A percentile compares a stretch with the other conserved stretches of the same genome.
phyloP scores from a whole-genome alignment of 768 basidiomycete species.

The Xerocomellus amylosporus region DNA sequence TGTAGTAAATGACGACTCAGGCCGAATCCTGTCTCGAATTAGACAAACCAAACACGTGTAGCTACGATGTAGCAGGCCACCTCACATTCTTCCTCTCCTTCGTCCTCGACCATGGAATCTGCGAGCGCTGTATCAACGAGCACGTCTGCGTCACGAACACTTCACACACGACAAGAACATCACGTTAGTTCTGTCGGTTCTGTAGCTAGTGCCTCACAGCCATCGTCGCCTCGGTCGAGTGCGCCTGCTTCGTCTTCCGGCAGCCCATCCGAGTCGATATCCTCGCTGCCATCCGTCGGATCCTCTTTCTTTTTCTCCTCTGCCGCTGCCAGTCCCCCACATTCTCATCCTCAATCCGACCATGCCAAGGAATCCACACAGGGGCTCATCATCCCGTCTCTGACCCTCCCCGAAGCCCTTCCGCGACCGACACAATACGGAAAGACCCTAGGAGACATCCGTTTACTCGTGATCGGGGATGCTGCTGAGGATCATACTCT shows the following conservation, averaged over 20 bases:
- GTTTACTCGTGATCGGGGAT: slow-evolving; percentile 54
- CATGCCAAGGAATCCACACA: slow-evolving; percentile 40
- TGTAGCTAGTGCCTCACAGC: slow-evolving; percentile 33
- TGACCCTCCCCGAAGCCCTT: slow-evolving; percentile 60
- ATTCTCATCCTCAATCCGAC: slow-evolving; percentile 44
- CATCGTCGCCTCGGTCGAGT: slow-evolving; percentile 49
- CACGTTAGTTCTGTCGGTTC: background rate
- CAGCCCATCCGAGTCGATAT: slow-evolving; percentile 62
- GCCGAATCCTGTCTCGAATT: background rate
- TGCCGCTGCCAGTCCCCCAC: slow-evolving; percentile 63
- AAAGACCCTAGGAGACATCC: slow-evolving; percentile 61
- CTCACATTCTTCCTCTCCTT: background rate
- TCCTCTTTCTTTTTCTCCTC: slow-evolving; percentile 81
- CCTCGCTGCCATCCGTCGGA: slow-evolving; percentile 68
- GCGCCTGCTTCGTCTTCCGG: slow-evolving; percentile 56
- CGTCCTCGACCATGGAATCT: slow-evolving; percentile 26
- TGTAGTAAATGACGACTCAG: background rate
- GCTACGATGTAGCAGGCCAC: slow-evolving; percentile 1
- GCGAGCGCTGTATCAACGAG: slow-evolving; percentile 31
- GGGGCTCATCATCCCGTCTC: slow-evolving; percentile 68
- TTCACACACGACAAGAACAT: slow-evolving; percentile 28
- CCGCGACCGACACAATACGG: slow-evolving; percentile 64
- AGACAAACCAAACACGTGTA: slow-evolving; percentile 33
- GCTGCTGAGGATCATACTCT: slow-evolving; percentile 33
- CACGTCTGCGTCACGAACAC: slow-evolving; percentile 39